Conservation (phyloP, 495 filamentous ascomycete species). For the Aspergillus campestris region DNA sequence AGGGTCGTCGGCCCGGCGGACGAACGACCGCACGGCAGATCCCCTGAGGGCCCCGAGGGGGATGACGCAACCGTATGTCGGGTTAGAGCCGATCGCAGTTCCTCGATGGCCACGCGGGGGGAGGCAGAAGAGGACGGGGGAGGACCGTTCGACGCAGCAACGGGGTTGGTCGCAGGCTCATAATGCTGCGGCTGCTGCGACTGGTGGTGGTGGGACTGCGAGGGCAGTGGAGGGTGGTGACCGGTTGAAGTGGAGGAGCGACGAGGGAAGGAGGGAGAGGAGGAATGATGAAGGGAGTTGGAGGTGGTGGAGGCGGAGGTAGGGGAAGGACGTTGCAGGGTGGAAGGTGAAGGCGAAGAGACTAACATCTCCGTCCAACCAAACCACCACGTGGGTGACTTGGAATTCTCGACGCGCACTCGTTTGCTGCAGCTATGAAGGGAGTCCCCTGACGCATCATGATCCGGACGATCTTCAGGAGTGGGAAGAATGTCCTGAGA, state of each 20-base stretch:
- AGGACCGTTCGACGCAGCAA: slow-evolving; percentile 24
- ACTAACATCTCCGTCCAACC: slow-evolving; percentile 39
- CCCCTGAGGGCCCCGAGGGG: slow-evolving; percentile 33
- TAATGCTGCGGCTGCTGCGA: slow-evolving; percentile 13
- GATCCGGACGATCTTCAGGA: slow-evolving; percentile 10
- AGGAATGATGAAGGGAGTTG: slow-evolving; percentile 14
- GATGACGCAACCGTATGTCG: slow-evolving; percentile 35
- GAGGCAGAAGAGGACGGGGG: slow-evolving; percentile 22
- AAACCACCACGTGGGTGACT: slow-evolving; percentile 35
- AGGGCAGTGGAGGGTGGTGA: neutral
- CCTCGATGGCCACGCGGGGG: slow-evolving; percentile 39
- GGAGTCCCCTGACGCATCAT: slow-evolving; percentile 19
- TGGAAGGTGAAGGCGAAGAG: slow-evolving; percentile 40
- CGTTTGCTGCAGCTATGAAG: slow-evolving; percentile 14
- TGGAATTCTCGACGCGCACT: slow-evolving; percentile 13
- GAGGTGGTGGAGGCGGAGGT: slow-evolving; percentile 22
- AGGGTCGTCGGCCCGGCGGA: slow-evolving; percentile 26
- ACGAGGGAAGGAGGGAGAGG: slow-evolving; percentile 7
- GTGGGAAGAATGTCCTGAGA: too few species aligned
- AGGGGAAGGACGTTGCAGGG: slow-evolving; percentile 26
- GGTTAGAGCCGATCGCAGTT: slow-evolving; percentile 39
- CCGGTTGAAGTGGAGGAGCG: slow-evolving; percentile 10
- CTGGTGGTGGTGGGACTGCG: slow-evolving; percentile 1
- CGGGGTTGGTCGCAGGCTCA: slow-evolving; percentile 23
- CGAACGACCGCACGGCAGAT: slow-evolving; percentile 27